Percentiles rank a stretch among this genome's conserved stretches.
Conservation (phyloP, 2,329 filamentous ascomycete species). For the Davidsoniella virescens region DNA sequence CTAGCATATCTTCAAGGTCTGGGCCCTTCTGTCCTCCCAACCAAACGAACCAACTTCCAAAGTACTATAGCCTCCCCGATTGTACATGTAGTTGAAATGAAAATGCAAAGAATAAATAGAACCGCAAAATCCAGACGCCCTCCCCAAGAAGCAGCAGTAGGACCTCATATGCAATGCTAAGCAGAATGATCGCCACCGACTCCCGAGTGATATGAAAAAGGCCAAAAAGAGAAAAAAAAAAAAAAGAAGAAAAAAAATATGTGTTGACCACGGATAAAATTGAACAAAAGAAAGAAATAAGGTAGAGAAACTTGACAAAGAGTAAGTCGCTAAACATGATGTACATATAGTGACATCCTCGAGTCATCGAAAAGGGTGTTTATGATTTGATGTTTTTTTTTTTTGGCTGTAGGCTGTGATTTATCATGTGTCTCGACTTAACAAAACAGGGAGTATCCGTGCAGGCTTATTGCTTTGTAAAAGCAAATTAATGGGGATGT, state of each 20-base stretch:
- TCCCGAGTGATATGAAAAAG: conserved; percentile 11
- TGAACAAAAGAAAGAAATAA: neutral
- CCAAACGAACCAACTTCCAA: neutral
- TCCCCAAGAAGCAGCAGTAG: conserved; percentile 9
- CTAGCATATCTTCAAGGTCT: neutral
- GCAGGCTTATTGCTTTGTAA: too few relatives aligned
- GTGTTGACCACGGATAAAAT: neutral
- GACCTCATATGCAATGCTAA: conserved; percentile 13
- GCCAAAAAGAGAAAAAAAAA: conserved; percentile 7
- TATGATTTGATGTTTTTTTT: too few relatives aligned
- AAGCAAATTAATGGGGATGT: too few relatives aligned
- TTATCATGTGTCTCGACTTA: too few relatives aligned
- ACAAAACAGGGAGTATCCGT: too few relatives aligned
- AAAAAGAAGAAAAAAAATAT: neutral
- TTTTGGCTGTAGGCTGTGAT: too few relatives aligned
- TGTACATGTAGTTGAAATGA: conserved; percentile 7
- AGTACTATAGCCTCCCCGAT: neutral
- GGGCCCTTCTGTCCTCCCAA: neutral
- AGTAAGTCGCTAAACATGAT: too few relatives aligned
- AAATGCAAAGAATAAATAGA: conserved; percentile 9
- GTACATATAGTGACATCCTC: too few relatives aligned
- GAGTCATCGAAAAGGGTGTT: too few relatives aligned
- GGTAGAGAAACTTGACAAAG: neutral
- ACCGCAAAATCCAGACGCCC: conserved; percentile 13
- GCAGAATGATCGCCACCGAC: conserved; percentile 13